Base-by-base conservation (phyloP, 495 filamentous ascomycete species). In the Talaromyces ruber region DNA sequence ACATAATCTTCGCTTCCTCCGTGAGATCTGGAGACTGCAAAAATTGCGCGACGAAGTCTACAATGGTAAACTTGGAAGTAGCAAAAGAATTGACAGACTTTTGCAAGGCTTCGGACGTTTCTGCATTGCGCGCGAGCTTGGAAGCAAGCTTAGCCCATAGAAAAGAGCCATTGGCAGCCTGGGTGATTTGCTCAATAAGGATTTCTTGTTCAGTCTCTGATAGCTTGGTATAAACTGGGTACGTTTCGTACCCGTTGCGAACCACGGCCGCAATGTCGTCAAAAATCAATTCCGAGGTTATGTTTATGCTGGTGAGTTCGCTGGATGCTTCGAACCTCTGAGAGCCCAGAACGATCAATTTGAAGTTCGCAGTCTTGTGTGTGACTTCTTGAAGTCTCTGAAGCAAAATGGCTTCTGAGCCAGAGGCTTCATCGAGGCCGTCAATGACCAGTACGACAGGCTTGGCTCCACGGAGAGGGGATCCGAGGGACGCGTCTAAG, bases 61-160 rank as follows among this genome's bases (percentile, higher is more conserved):
- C 65, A 52, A 76, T 63, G 16, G 65, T 70, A 24, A 59, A 52
- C 43, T 70, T 68, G 18, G 65, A 58, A 32, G 60, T 72, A 21
- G 68, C 47, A 1, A 75, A n/a, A 21, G 64, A 64, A 6, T 69
- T 64, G 0, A 72, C 63, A 2, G 64, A 60, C 62, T 71, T 72
- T 50, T 37, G 45, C 6, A 76, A 51, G n/a, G 39, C 64, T 26
- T 74, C 69, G 0, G 65, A 43, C 26, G 52, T 67, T 12, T 26
- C 51, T 58, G 72, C 72, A 16, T 62, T 63, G 9, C 68, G 65
- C 34, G 65, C 63, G 43, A 64, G 64, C 63, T 71, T 73, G 8
- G 70, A 56, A 47, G 67, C 68, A n/a, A 76, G 67, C 62, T 75
- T 76, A 12, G 72, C 74, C 71, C 71, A 75, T 0, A 74, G 59